phyloP scores from a whole-genome alignment of 768 basidiomycete genomes.

The Boletus vermiculosoides region DNA sequence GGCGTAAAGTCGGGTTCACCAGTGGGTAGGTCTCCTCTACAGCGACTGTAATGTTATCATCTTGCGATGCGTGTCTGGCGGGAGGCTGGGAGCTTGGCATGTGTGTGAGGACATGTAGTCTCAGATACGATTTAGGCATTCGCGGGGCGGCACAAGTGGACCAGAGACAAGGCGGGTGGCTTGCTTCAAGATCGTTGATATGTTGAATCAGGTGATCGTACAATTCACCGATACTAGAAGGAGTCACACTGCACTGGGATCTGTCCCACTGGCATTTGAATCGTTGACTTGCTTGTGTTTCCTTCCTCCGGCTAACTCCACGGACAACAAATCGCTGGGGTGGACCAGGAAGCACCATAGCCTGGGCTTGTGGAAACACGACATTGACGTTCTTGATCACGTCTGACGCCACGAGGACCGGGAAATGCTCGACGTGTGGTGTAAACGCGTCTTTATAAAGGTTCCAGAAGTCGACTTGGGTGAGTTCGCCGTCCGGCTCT shows the following conservation, averaged over 20 bases:
- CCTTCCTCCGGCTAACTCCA: conserved; percentile 73
- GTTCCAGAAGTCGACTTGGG: conserved; percentile 95
- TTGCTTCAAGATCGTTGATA: conserved; percentile 42
- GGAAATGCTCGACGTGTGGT: conserved; percentile 53
- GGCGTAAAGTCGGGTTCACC: conserved; percentile 62
- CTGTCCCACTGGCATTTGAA: conserved; percentile 80
- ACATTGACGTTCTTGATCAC: conserved; percentile 90
- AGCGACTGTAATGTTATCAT: conserved; percentile 71
- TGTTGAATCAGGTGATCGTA: conserved; percentile 71
- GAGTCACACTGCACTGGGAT: conserved; percentile 48
- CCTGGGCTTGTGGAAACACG: conserved; percentile 82
- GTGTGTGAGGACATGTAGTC: conserved; percentile 75
- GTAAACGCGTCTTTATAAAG: conserved; percentile 85
- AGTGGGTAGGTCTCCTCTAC: conserved; percentile 55
- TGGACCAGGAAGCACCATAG: conserved; percentile 77
- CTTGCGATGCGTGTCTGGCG: conserved; percentile 65
- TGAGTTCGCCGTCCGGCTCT: conserved; percentile 75
- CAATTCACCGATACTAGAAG: conserved; percentile 59
- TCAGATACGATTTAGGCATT: conserved; percentile 51
- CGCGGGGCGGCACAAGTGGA: conserved; percentile 54
- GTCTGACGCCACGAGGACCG: conserved; percentile 80
- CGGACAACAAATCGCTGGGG: conserved; percentile 83
- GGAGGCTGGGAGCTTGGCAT: conserved; percentile 57
- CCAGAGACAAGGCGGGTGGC: conserved; percentile 67
- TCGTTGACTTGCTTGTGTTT: conserved; percentile 52